A percentile compares a stretch with the other conserved stretches of the same genome.
Evolutionary conservation across 371 early-diverging fungal genomes (phyloP).

Genomic region (Mortierella sp.): DNA sequence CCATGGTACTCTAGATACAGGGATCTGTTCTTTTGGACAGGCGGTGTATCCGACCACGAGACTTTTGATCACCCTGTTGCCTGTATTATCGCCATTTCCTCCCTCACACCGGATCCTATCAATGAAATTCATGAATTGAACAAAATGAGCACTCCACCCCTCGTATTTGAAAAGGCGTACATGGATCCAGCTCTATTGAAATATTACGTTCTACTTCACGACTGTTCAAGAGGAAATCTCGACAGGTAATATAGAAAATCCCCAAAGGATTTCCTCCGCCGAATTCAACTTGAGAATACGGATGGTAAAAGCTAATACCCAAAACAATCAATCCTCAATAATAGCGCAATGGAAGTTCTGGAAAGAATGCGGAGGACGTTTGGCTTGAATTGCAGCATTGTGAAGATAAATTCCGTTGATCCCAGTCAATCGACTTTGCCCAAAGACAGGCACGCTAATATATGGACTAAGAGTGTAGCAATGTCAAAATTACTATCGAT

Average conservation of each 20-base stretch:
- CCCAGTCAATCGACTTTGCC: conserved; percentile 20
- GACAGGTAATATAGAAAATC: conserved; percentile 62
- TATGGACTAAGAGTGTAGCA: conserved; percentile 41
- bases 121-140: conserved; percentile 72
- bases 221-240: conserved; percentile 65
- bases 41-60: conserved; percentile 89
- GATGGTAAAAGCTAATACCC: not conserved
- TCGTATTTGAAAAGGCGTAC: conserved; percentile 74
- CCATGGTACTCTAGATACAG: conserved; percentile 94
- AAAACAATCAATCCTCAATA: not conserved
- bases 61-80: conserved; percentile 96
- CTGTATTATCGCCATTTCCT: conserved; percentile 84
- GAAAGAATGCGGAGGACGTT: conserved; percentile 76
- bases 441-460: conserved; percentile 33
- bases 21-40: conserved; percentile 70
- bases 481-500: conserved; percentile 30
- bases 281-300: not conserved
- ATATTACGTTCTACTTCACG: conserved; percentile 84
- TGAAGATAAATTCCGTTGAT: conserved; percentile 68
- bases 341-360: conserved; percentile 70
- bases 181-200: conserved; percentile 75
- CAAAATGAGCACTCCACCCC: conserved; percentile 65
- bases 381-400: conserved; percentile 74
- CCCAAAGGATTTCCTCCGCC: not conserved
- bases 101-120: conserved; percentile 83